Evolutionary conservation across 257 asterid genomes (phyloP), one percentile per base, ranked within the genome.

Genomic region (Leonotis leonurus): DNA sequence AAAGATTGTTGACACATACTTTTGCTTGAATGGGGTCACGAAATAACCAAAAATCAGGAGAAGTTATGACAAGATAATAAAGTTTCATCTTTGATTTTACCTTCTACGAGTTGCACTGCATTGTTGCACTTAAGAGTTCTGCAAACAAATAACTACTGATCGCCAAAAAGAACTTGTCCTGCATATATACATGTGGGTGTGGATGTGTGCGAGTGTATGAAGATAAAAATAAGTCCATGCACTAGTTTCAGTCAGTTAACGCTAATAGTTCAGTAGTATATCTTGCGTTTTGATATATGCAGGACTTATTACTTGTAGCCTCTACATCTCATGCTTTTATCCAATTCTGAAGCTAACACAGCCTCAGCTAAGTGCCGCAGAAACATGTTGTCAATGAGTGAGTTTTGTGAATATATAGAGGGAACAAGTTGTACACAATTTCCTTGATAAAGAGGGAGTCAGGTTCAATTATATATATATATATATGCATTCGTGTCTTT

Each of bases 401-500:
- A 32, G 13, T 5, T 16, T n/a, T 14, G 29, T 30, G 39, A 29
- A 44, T 4, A 35, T 14, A 18, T 18, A 20, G 56, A 27, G 21
- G 26, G 18, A 27, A 11, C 49, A 10, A 16, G 41, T n/a, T 20
- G n/a, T 17, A 1, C 35, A 27, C 44, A 36, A 32, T 54, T 35
- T 17, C 50, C 51, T 24, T 17, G 18, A 61, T 33, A 26, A 22
- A 60, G 10, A 3, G 32, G 44, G 32, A 32, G 40, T 18, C 40
- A 29, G n/a, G n/a, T 14, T 60, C 45, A 49, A 24, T 27, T 29
- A 64, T 29, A 24, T n/a, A n/a, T n/a, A n/a, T n/a, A n/a, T n/a
- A n/a, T n/a, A n/a, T 21, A 14, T 11, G 68, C 67, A 49, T 64
- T 51, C 54, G 46, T 29, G 68, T 7, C 30, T 32, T 27, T 37